A percentile compares a stretch with the other conserved stretches of the same genome.
Evolutionary conservation across 2,329 filamentous ascomycete species (phyloP).

Genomic region (Teratosphaeria nubilosa): DNA sequence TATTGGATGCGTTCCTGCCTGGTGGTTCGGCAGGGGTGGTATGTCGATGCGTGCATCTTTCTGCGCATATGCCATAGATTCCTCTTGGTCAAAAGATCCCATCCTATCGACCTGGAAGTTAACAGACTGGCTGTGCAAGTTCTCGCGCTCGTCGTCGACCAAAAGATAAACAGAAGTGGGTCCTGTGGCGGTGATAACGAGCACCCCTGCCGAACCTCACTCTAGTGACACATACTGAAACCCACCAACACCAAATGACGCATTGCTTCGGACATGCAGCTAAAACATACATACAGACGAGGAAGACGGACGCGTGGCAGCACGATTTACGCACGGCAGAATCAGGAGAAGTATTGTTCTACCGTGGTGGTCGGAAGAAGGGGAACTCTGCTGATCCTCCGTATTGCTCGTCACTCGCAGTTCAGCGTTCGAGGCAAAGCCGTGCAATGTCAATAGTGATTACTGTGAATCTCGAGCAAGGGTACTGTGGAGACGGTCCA

Average conservation of each 20-base stretch:
- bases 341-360: neutral
- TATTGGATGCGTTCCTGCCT: neutral
- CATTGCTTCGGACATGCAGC: neutral
- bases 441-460: neutral
- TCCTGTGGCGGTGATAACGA: neutral
- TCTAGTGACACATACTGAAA: neutral
- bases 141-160: neutral
- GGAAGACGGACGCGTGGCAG: neutral
- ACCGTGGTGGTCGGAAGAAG: neutral
- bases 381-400: neutral
- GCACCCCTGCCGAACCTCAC: neutral
- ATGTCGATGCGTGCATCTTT: neutral
- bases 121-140: neutral
- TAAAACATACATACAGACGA: neutral
- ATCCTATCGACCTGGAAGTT: neutral
- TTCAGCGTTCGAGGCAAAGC: neutral
- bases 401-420: no score
- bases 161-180: neutral
- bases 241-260: neutral
- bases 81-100: neutral
- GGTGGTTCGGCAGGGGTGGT: neutral
- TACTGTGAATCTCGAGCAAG: no score
- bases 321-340: neutral
- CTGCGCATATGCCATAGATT: neutral
- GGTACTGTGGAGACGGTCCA: neutral